Evolutionary conservation across 2,329 filamentous ascomycete genomes (phyloP), one percentile per base, ranked within the genome.

Genomic region (Ceratocystis smalleyi): DNA sequence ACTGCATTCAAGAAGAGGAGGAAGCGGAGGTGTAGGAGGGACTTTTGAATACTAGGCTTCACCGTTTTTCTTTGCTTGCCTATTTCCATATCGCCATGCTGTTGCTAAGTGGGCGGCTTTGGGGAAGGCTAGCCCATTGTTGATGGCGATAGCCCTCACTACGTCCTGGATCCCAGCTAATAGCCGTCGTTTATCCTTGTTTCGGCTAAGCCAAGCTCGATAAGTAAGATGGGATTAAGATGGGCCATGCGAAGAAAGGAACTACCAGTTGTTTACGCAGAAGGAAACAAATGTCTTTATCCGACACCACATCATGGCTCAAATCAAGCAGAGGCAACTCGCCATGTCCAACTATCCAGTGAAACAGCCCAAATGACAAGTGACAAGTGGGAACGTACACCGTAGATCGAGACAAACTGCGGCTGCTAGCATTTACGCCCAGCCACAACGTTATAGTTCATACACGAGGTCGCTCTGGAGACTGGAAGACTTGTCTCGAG

Each of bases 21-120:
- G 19, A 54, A 24, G 49, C 22, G 59, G n/a, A 35, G n/a, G 19
- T 19, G 47, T 10, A 22, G 22, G 59, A 7, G 59, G 40, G 22
- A 61, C 59, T 61, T 61, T 61, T 61, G 59, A 40, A 22, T 17
- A 40, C 35, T 40, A 15, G 59, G 40, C 59, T 47, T 45, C 40
- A 47, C 24, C n/a, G 5, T 6, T 60, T 43, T 24, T 22, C 22
- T 43, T 22, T 40, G 5, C 17, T 24, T 17, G 57, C 8, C 10
- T 19, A 57, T 43, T 24, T 43, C 8, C 35, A 24, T 40, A 22
- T 19, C 4, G 19, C 30, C 8, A 7, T 32, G 17, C 54, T 15
- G 40, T 22, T n/a, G 5, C n/a, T 32, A n/a, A 22, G 8, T 19
- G n/a, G 47, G 19, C 22, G 47, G n/a, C 17, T 22, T 22, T 51